These are phyloP conservation scores for Apiospora rasikravindrae DNA, from an alignment of 2,329 filamentous ascomycete genomes.

Conservation along the genomic window DNA sequence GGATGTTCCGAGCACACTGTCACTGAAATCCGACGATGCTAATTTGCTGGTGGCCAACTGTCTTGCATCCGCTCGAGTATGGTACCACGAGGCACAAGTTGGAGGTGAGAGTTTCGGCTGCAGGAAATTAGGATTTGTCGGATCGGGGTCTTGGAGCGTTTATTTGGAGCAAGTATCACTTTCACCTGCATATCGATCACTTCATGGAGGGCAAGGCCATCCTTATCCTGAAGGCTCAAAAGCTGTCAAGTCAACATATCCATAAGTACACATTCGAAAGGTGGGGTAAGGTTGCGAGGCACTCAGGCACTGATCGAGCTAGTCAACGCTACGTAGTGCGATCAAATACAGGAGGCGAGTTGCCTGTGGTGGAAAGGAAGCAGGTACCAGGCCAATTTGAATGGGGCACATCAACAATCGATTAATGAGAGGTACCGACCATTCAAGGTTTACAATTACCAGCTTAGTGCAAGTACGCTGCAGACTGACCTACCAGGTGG, in stretches of 20 bases:
- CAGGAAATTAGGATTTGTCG: neutral
- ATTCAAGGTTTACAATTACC: neutral
- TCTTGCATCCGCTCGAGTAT: neutral
- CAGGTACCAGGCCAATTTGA: neutral
- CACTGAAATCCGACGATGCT: neutral
- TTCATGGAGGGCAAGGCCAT: neutral
- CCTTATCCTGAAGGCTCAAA: neutral
- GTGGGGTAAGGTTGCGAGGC: conserved; percentile 1
- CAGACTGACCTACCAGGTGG: neutral
- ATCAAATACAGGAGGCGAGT: neutral
- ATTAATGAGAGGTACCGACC: neutral
- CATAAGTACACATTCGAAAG: neutral
- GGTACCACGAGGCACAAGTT: neutral
- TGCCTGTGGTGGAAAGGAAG: neutral
- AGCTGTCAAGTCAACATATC: no score
- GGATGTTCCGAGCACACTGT: conserved; percentile 8
- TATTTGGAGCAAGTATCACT: neutral
- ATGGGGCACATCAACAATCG: neutral
- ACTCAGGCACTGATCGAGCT: neutral
- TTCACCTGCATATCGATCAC: neutral
- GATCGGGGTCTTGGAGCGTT: neutral
- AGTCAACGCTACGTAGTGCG: neutral
- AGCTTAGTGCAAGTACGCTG: conserved; percentile 6
- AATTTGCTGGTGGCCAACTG: neutral
- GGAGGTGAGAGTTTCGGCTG: neutral